These are phyloP conservation scores for Kondoa malvinella DNA, from an alignment of 768 basidiomycete genomes.

Conservation along the genomic window DNA sequence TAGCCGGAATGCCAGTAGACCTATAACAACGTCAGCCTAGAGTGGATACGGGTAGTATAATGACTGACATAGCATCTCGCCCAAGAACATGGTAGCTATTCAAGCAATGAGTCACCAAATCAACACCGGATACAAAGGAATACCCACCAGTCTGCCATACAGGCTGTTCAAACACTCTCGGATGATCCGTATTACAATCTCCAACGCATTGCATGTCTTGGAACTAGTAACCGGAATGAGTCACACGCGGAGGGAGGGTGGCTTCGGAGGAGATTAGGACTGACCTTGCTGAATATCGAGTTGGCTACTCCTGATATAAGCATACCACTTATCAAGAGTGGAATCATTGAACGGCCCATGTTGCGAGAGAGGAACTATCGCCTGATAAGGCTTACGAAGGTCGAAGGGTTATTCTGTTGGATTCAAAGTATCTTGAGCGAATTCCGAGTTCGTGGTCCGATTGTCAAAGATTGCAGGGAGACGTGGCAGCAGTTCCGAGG, in stretches of 20 bases:
- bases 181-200: slow-evolving; percentile 3
- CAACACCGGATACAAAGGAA: background rate
- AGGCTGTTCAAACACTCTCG: slow-evolving; percentile 17
- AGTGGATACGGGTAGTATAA: background rate
- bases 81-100: background rate
- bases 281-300: slow-evolving; percentile 15
- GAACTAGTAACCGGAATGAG: background rate
- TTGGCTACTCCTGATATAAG: slow-evolving; percentile 13
- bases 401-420: no score
- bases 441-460: no score
- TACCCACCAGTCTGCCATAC: slow-evolving; percentile 13
- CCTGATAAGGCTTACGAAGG: background rate
- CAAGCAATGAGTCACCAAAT: background rate
- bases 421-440: no score
- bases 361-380: background rate
- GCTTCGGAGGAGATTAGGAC: background rate
- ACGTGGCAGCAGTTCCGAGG: no score
- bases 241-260: background rate
- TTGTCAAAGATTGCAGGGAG: no score
- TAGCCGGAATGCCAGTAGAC: slow-evolving; percentile 1
- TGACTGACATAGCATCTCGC: background rate
- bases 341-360: background rate
- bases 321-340: background rate
- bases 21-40: slow-evolving; percentile 4
- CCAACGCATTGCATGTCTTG: slow-evolving; percentile 17